phyloP scores from a whole-genome alignment of 2,329 filamentous ascomycete species.

The Colletotrichum nymphaeae region DNA sequence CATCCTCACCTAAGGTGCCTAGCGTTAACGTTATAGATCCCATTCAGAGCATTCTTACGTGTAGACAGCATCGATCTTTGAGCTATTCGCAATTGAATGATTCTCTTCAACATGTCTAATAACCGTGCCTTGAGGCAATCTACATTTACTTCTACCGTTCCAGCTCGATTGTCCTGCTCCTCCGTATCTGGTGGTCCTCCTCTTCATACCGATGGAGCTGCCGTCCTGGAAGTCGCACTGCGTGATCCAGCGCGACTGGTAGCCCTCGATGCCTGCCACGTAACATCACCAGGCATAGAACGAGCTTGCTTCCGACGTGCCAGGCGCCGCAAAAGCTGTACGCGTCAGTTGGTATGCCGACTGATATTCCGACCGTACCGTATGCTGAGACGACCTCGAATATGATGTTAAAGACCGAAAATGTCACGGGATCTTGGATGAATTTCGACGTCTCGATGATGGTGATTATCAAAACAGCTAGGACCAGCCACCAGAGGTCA shows the following conservation, averaged over 20 bases:
- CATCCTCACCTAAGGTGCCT: not conserved
- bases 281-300: constrained; percentile 68
- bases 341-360: constrained; percentile 63
- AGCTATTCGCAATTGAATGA: not conserved
- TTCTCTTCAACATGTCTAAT: not conserved
- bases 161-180: not conserved
- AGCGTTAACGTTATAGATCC: not conserved
- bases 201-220: constrained; percentile 44
- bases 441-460: constrained; percentile 70
- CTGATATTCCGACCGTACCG: constrained; percentile 70
- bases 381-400: constrained; percentile 70
- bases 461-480: constrained; percentile 69
- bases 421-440: constrained; percentile 60
- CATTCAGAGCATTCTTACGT: not conserved
- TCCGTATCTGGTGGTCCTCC: constrained; percentile 36
- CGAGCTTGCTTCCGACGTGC: constrained; percentile 66
- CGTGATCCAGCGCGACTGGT: constrained; percentile 66
- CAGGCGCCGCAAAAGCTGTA: constrained; percentile 68
- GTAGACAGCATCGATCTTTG: not conserved
- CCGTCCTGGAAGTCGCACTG: constrained; percentile 55
- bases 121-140: not conserved
- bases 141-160: not conserved
- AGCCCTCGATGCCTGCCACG: constrained; percentile 66
- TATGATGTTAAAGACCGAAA: constrained; percentile 69
- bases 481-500: constrained; percentile 74